Base-by-base conservation (phyloP, 306 rosid genomes). In the Cucumis melo region DNA sequence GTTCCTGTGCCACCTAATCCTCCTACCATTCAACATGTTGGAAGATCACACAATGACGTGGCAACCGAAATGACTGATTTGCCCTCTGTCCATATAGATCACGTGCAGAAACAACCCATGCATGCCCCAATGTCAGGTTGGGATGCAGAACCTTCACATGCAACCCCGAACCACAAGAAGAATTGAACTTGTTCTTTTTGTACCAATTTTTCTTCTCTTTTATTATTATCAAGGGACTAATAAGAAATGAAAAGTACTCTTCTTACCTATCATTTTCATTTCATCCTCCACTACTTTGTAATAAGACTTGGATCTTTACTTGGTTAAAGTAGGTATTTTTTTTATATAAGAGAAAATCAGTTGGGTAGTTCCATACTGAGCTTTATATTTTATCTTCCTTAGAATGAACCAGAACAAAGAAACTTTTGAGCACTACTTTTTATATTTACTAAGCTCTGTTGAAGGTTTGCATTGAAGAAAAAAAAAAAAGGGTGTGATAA, bases 41-140 rank as follows among this genome's bases (percentile, higher is more conserved):
- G 83, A 64, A 80, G 74, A 73, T 78, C 79, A 11, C 87, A 80
- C 24, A 77, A 59, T 13, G 76, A 39, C 21, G 73, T 78, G 32
- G 81, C 81, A 80, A 78, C 60, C 85, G 80, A 81, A 80, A 56
- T 77, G 46, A 17, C 83, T 23, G 85, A 77, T 19, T 64, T 76
- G 38, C 21, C 84, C 56, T 79, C 87, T 10, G 70, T 74, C 36
- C 84, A 78, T 21, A 21, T 78, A 1, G 83, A 75, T 48, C 81
- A 67, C 38, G 38, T 66, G 77, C 87, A 75, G 54, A 74, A 80
- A 74, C 89, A 84, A 55, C 46, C 60, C 53, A 48, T 38, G 13
- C 79, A 81, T 8, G 82, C 76, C 6, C 9, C 72, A 8, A 27
- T 44, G 57, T 61, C 79, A 8, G 72, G 29, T 48, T 71, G 75